Percentiles rank a stretch among this genome's conserved stretches.
These are phyloP conservation scores for Seiridium cupressi DNA, from an alignment of 2,329 filamentous ascomycete genomes.

Conservation along the genomic window DNA sequence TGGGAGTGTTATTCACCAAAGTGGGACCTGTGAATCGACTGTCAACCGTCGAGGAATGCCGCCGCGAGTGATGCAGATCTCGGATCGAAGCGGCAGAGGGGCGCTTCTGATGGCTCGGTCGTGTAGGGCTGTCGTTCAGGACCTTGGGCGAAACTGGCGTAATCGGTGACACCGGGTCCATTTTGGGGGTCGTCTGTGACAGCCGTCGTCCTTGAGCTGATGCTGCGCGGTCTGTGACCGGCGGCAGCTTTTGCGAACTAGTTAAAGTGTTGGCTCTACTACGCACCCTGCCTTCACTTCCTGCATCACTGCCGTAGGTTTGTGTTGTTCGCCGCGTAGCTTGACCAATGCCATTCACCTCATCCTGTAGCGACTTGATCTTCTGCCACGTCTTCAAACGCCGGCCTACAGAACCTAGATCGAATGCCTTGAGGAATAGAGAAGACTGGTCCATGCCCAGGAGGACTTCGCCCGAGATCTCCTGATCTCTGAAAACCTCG, in stretches of 20 bases:
- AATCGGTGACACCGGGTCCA: conserved; percentile 42
- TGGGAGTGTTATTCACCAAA: conserved; percentile 34
- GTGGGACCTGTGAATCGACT: conserved; percentile 48
- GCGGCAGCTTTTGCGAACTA: conserved; percentile 40
- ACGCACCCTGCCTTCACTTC: conserved; percentile 52
- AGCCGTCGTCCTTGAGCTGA: conserved; percentile 47
- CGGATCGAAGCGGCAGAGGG: conserved; percentile 82
- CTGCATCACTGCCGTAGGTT: conserved; percentile 57
- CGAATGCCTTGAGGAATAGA: conserved; percentile 92
- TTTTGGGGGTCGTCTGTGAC: conserved; percentile 52
- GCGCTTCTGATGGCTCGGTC: conserved; percentile 50
- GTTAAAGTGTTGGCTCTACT: conserved; percentile 60
- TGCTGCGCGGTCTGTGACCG: conserved; percentile 41
- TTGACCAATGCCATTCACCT: conserved; percentile 59
- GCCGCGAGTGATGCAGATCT: conserved; percentile 78
- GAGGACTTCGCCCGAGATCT: conserved; percentile 91
- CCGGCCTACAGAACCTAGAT: conserved; percentile 85
- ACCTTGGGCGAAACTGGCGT: conserved; percentile 38
- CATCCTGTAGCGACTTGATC: conserved; percentile 87
- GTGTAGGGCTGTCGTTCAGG: conserved; percentile 44
- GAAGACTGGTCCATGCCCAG: conserved; percentile 95
- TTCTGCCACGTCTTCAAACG: conserved; percentile 95
- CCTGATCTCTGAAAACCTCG: conserved; percentile 91
- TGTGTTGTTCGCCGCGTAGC: conserved; percentile 48
- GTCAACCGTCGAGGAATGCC: conserved; percentile 79